Base-by-base conservation (phyloP, 306 rosid species). In the Leucaena leucocephala region DNA sequence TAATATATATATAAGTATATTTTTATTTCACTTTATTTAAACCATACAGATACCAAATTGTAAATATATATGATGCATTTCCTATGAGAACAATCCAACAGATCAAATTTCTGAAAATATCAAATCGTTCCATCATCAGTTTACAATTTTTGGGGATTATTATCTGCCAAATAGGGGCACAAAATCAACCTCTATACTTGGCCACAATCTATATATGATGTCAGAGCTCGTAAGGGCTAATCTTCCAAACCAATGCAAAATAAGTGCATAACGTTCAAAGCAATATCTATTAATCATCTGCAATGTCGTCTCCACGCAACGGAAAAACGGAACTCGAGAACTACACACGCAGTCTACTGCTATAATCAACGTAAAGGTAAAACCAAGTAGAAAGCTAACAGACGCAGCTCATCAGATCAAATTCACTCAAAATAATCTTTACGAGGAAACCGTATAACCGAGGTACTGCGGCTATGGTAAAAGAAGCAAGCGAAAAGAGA, bases 201-300 rank as follows among this genome's bases (percentile, higher is more conserved):
- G 7, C 40, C 59, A 8, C 15, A 48, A 34, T 70, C 40, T 46
- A 14, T 8, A 3, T 3, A 5, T 27, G 27, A 19, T 14, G 33
- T 4, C 22, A 22, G 5, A 68, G 40, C 58, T 6, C 42, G 50
- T 22, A 70, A 70, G 11, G 42, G 14, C 42, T 27, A 46, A 15
- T 46, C 14, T 70, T 71, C 16, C 61, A 71, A 33, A 48, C 27
- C 58, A 14, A 71, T 33, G 58, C 42, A 27, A 45, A 69, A 61
- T 7, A 55, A 19, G 14, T 68, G 44, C 10, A 22, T 4, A 43
- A 21, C 1, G 73, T 33, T 49, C 40, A 43, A 8, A n/a, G 50
- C 22, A n/a, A 67, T 10, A 65, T 38, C 10, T 38, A 12, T 16
- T 8, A 27, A 27, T 27, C 27, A 27, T 27, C 27, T 27, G 27